phyloP scores from a whole-genome alignment of 1,284 basidiomycete genomes.

The Ganoderma boninense region DNA sequence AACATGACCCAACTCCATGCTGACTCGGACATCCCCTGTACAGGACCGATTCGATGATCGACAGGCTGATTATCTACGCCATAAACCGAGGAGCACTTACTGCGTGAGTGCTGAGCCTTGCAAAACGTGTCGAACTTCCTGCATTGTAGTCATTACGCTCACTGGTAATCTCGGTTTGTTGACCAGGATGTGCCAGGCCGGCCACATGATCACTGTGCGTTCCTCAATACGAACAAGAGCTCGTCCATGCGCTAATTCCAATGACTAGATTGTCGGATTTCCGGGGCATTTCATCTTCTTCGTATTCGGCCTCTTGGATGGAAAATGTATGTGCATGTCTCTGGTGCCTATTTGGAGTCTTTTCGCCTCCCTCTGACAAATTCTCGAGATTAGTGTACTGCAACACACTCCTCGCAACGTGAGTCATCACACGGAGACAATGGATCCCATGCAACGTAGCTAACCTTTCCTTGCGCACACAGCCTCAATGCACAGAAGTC shows the following conservation, averaged over 20 bases:
- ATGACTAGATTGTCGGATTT: neutral
- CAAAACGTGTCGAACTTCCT: neutral
- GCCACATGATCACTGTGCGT: neutral
- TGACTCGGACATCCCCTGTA: too few species aligned
- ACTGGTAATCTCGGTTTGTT: neutral
- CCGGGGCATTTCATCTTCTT: neutral
- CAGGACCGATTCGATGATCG: neutral
- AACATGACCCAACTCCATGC: neutral
- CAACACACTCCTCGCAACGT: neutral
- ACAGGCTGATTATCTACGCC: neutral
- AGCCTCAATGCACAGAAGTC: conserved; percentile 1
- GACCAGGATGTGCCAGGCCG: neutral
- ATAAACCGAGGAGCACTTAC: neutral
- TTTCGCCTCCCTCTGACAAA: too few species aligned
- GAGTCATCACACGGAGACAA: neutral
- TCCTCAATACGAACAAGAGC: too few species aligned
- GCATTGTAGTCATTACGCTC: too few species aligned
- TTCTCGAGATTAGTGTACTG: neutral
- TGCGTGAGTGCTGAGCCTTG: neutral
- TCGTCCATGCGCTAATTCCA: too few species aligned
- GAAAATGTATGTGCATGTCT: neutral
- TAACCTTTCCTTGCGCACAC: neutral
- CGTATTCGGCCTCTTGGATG: neutral
- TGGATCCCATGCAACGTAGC: neutral
- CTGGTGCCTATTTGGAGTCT: too few species aligned